Evolutionary conservation across 768 basidiomycete genomes (phyloP), one percentile per base, ranked within the genome.

Genomic region (Podaxis sp.): DNA sequence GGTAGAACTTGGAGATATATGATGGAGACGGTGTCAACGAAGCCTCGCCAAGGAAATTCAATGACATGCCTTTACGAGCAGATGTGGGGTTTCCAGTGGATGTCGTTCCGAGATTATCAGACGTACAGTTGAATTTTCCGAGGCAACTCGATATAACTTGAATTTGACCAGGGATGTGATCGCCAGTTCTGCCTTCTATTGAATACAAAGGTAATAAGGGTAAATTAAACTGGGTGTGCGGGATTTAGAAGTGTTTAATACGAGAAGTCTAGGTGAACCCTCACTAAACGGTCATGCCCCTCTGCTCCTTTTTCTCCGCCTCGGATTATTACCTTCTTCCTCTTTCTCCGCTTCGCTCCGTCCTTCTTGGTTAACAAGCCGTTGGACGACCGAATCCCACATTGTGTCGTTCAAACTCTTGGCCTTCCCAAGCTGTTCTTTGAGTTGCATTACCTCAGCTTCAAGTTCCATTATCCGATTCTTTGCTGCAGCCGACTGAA

Each of bases 321-420:
- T 49, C 54, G 54, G 22, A 46, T 61, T 54, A 55, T 24, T 68
- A 15, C 60, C 62, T 11, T 64, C 66, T 49, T 63, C 64, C 13
- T 56, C 65, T 47, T 66, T 65, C 50, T 71, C 72, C 25, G 41
- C 64, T 25, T 68, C 68, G 15, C 36, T 41, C n/a, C 19, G 56
- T 25, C 63, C 62, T 9, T 52, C 65, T 19, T 66, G 67, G 37
- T 65, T 73, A 2, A 89, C 75, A 13, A 87, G 74, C 50, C 76
- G 82, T 66, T 90, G 87, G 29, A 96, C 90, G 1, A 94, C 84
- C 2, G 82, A 85, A 66, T 91, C 89, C 96, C 96, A 97, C 89
- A 97, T 96, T 57, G 83, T 81, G 69, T 97, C 94, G 68, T 97
- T 98, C 63, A 97, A 81, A n/a, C 89, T 85, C 70, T 94, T 93